Percentiles rank a stretch among this genome's conserved stretches.
Evolutionary conservation across 2,329 filamentous ascomycete species (phyloP).

Genomic region (Mycosphaerelloides madeirae): DNA sequence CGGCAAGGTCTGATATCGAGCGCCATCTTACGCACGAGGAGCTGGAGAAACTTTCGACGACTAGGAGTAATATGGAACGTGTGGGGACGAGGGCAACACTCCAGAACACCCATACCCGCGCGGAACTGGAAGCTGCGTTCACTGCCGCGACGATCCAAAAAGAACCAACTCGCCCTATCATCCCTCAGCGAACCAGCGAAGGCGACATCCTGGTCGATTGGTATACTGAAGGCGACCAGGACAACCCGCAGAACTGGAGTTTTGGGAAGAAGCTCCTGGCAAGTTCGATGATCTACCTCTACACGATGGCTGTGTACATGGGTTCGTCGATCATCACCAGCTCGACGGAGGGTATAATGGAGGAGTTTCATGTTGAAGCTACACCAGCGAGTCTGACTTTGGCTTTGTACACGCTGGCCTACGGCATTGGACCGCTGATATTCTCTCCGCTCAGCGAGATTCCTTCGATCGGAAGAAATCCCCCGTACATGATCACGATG

Average conservation of each 20-base stretch:
- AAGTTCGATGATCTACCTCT: slow-evolving; percentile 41
- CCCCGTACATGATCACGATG: slow-evolving; percentile 64
- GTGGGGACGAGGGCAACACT: slow-evolving; percentile 37
- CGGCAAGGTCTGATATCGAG: slow-evolving; percentile 12
- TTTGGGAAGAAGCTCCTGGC: slow-evolving; percentile 31
- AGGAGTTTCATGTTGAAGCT: slow-evolving; percentile 51
- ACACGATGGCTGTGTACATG: slow-evolving; percentile 57
- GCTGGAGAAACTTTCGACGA: slow-evolving; percentile 20
- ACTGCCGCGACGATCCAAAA: slow-evolving; percentile 31
- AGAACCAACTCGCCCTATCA: slow-evolving; percentile 37
- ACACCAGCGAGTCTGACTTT: slow-evolving; percentile 55
- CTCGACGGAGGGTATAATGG: slow-evolving; percentile 45
- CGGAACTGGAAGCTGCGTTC: slow-evolving; percentile 40
- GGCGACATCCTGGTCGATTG: slow-evolving; percentile 49
- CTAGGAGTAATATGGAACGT: slow-evolving; percentile 19
- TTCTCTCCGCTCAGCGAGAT: slow-evolving; percentile 65
- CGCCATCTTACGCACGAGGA: slow-evolving; percentile 8
- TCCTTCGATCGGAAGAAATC: slow-evolving; percentile 61
- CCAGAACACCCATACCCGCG: slow-evolving; percentile 31
- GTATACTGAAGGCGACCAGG: slow-evolving; percentile 36
- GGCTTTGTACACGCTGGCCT: slow-evolving; percentile 47
- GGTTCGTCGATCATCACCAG: slow-evolving; percentile 49
- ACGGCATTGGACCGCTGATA: slow-evolving; percentile 58
- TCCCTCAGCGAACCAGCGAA: slow-evolving; percentile 47
- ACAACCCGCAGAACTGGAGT: slow-evolving; percentile 32